Percentiles rank a stretch among this genome's conserved stretches.
Conservation (phyloP, 2,329 filamentous ascomycete species). For the Cladosporium austrohemisphaericum region DNA sequence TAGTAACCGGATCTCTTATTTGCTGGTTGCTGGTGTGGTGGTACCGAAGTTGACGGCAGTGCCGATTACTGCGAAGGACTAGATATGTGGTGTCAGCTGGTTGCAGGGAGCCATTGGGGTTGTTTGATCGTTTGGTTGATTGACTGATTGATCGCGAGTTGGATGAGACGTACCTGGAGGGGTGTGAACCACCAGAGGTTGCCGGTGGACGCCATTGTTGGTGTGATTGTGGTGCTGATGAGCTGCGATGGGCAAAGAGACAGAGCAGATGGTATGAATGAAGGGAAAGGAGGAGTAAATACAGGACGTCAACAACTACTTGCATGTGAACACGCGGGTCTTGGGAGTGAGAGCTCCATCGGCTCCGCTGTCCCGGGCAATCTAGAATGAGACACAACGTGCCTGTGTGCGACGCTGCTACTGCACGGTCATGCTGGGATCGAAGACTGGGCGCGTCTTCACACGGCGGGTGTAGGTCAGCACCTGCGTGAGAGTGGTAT, state of each 20-base stretch:
- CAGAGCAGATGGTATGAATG: neutral
- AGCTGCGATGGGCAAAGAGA: neutral
- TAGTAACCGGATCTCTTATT: neutral
- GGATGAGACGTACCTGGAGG: slow-evolving; percentile 20
- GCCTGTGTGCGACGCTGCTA: neutral
- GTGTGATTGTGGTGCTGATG: slow-evolving; percentile 7
- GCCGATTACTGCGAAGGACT: slow-evolving; percentile 26
- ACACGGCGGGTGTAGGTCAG: too few relatives aligned
- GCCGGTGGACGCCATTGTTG: slow-evolving; percentile 25
- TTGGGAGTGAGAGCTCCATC: slow-evolving; percentile 7
- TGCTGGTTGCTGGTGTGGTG: slow-evolving; percentile 7
- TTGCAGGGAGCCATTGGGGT: neutral
- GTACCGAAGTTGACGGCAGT: slow-evolving; percentile 30
- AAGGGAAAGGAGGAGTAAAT: neutral
- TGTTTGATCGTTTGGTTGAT: neutral
- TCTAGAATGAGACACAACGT: too few relatives aligned
- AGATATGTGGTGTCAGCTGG: slow-evolving; percentile 3
- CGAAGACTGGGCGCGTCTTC: too few relatives aligned
- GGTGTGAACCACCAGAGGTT: slow-evolving; percentile 32
- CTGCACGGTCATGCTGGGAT: neutral
- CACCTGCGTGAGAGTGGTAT: too few relatives aligned
- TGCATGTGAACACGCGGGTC: slow-evolving; percentile 9
- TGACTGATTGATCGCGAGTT: neutral
- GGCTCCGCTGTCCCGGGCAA: slow-evolving; percentile 15
- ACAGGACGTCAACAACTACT: slow-evolving; percentile 5